Evolutionary conservation across 2,329 filamentous ascomycete species (phyloP).

Genomic region (Cladobotryum mycophilum): DNA sequence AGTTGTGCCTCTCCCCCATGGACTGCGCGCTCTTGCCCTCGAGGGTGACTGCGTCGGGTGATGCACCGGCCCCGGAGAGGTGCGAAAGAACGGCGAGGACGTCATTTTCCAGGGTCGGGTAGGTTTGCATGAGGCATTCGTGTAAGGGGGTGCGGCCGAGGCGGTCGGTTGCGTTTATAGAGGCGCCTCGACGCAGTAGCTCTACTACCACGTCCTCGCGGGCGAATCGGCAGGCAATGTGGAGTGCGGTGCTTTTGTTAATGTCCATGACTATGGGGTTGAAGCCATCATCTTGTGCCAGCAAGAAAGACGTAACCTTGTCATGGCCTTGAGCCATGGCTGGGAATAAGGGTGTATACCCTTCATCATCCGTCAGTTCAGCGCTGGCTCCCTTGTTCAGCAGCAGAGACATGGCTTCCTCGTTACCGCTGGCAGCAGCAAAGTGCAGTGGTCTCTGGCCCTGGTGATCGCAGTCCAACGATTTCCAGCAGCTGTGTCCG

Average conservation of each 20-base stretch:
- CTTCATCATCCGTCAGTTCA: slow-evolving; percentile 5
- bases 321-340: slow-evolving; percentile 9
- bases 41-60: background rate
- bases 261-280: background rate
- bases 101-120: background rate
- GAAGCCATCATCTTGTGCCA: background rate
- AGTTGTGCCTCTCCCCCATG: background rate
- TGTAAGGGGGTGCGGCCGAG: slow-evolving; percentile 8
- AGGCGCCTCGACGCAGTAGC: background rate
- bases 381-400: background rate
- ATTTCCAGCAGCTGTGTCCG: slow-evolving; percentile 6
- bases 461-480: slow-evolving; percentile 4
- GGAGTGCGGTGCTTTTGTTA: slow-evolving; percentile 5
- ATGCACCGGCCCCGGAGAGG: background rate
- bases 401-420: background rate
- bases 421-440: slow-evolving; percentile 3
- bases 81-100: slow-evolving; percentile 1
- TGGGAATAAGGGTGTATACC: slow-evolving; percentile 2
- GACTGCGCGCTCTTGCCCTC: background rate
- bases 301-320: background rate
- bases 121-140: slow-evolving; percentile 5
- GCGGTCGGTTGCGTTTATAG: slow-evolving; percentile 2
- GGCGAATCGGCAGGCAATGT: slow-evolving; percentile 11
- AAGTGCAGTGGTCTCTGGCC: slow-evolving; percentile 6
- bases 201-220: background rate